A percentile compares a stretch with the other conserved stretches of the same genome.
These are phyloP conservation scores for Stenocarpella maydis DNA, from an alignment of 2,329 filamentous ascomycete genomes.

Conservation along the genomic window DNA sequence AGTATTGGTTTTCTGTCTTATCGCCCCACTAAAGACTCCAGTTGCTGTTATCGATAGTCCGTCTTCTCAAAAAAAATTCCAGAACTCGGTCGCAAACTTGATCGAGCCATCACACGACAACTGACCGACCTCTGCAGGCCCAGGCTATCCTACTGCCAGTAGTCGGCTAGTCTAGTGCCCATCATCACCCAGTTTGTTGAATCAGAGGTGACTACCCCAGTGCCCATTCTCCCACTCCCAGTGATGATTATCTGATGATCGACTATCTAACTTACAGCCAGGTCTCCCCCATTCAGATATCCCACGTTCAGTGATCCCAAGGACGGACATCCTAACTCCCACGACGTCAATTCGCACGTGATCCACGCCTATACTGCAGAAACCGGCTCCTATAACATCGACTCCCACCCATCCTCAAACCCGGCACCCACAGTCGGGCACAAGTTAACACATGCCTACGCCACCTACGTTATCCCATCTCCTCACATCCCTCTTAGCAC, in stretches of 20 bases:
- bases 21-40: conserved; percentile 25
- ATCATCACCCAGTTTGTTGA: background rate
- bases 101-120: background rate
- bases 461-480: no score
- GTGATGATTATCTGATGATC: background rate
- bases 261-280: background rate
- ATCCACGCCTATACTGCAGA: no score
- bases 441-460: background rate
- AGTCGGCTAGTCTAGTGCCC: background rate
- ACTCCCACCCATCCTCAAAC: no score
- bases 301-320: background rate
- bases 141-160: background rate
- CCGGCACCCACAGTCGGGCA: background rate
- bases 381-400: no score
- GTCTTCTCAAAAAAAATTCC: conserved; percentile 31
- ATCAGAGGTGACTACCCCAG: background rate
- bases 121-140: background rate
- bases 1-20: background rate
- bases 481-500: conserved; percentile 33
- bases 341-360: no score
- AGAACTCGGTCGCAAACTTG: background rate
- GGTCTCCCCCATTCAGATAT: background rate
- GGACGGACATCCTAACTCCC: no score
- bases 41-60: background rate
- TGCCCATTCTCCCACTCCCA: background rate